phyloP scores from a whole-genome alignment of 1,139 yeast species.

The Taphrina wiesneri region DNA sequence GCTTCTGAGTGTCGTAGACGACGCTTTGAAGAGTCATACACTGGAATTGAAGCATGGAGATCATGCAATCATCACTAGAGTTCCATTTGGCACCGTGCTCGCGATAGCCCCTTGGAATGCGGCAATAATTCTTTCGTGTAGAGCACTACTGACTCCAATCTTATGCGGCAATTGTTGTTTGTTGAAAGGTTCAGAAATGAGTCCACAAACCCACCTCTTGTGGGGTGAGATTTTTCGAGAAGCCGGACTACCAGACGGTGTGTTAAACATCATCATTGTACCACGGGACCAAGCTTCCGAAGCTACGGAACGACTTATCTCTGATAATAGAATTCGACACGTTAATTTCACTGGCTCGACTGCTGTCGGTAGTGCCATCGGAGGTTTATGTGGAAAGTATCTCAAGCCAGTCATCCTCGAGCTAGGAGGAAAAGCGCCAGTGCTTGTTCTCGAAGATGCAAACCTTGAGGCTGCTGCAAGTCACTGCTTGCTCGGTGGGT shows the following conservation, averaged over 20 bases:
- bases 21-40: conserved; percentile 37
- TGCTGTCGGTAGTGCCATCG: conserved; percentile 64
- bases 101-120: conserved; percentile 58
- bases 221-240: conserved; percentile 58
- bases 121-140: conserved; percentile 48
- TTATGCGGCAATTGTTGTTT: conserved; percentile 70
- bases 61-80: conserved; percentile 44
- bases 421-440: conserved; percentile 89
- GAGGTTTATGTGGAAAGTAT: conserved; percentile 57
- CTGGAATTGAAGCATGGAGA: not conserved
- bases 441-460: conserved; percentile 73
- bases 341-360: conserved; percentile 67
- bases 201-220: conserved; percentile 63
- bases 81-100: conserved; percentile 54
- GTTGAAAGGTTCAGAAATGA: conserved; percentile 66
- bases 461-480: conserved; percentile 56
- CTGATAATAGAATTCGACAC: conserved; percentile 59
- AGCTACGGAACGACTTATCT: conserved; percentile 53
- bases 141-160: conserved; percentile 46
- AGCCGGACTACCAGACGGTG: conserved; percentile 75
- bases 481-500: conserved; percentile 74
- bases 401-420: conserved; percentile 78
- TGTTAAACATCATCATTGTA: conserved; percentile 62
- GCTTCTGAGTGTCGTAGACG: conserved; percentile 36
- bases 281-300: conserved; percentile 57